phyloP scores from a whole-genome alignment of 2,329 filamentous ascomycete genomes.

The Penicillium brevicompactum region DNA sequence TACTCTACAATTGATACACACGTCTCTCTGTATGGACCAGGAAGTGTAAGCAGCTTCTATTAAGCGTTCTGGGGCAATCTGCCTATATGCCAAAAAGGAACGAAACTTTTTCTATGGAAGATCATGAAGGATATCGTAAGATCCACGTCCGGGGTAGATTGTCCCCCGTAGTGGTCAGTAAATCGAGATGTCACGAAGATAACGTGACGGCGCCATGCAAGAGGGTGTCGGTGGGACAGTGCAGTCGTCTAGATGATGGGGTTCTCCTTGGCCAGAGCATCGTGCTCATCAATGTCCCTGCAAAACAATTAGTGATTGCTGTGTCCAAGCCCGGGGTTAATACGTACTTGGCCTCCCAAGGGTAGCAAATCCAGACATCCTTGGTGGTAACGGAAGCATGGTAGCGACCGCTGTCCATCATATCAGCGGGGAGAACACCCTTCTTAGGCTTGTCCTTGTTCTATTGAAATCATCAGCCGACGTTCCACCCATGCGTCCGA shows the following conservation, averaged over 20 bases:
- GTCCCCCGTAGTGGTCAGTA: constrained; percentile 10
- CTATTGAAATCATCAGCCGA: constrained; percentile 45
- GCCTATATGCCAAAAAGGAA: constrained; percentile 4
- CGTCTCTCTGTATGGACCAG: background rate
- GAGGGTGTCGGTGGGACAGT: constrained; percentile 19
- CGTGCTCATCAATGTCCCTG: constrained; percentile 88
- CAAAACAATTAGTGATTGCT: constrained; percentile 23
- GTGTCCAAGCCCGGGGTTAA: background rate
- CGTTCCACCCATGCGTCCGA: background rate
- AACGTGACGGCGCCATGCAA: constrained; percentile 19
- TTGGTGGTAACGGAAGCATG: constrained; percentile 81
- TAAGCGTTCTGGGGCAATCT: background rate
- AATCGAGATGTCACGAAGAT: constrained; percentile 11
- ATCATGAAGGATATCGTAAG: constrained; percentile 29
- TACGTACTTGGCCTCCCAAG: constrained; percentile 83
- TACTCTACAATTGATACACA: no score
- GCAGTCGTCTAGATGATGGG: constrained; percentile 31
- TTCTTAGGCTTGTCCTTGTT: constrained; percentile 99
- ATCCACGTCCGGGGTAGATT: constrained; percentile 9
- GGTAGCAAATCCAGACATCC: constrained; percentile 99
- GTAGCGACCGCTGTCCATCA: constrained; percentile 75
- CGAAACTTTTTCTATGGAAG: constrained; percentile 21
- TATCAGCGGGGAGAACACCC: constrained; percentile 75
- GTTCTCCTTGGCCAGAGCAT: constrained; percentile 63
- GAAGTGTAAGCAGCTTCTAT: background rate